phyloP scores from a whole-genome alignment of 1,139 yeast species.

The Petasospora rhodanensis region DNA sequence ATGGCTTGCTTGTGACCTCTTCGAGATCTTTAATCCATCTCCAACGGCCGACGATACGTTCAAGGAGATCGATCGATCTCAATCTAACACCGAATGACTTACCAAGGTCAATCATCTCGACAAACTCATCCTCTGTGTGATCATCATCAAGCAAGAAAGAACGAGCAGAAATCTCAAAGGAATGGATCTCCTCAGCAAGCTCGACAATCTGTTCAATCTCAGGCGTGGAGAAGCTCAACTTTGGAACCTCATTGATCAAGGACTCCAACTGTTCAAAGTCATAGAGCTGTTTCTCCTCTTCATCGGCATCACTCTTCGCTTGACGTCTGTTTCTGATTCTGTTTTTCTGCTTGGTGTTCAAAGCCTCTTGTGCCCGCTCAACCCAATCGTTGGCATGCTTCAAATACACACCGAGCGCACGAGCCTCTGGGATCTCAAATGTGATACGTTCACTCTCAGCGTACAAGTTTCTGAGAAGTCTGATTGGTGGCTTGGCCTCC shows the following conservation, averaged over 20 bases:
- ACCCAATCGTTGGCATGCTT: constrained; percentile 46
- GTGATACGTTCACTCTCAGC: constrained; percentile 51
- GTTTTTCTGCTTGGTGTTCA: constrained; percentile 47
- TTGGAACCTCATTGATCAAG: constrained; percentile 45
- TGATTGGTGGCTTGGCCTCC: constrained; percentile 44
- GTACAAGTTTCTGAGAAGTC: constrained; percentile 40
- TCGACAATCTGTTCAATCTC: constrained; percentile 60
- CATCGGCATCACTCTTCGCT: constrained; percentile 21
- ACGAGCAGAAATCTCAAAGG: constrained; percentile 49
- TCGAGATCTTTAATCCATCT: constrained; percentile 44
- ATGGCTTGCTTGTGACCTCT: neutral
- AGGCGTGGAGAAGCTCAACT: constrained; percentile 46
- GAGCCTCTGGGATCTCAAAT: constrained; percentile 25
- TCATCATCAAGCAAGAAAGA: constrained; percentile 27
- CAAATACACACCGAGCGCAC: constrained; percentile 38
- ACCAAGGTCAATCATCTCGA: constrained; percentile 41
- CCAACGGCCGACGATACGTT: constrained; percentile 43
- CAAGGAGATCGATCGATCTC: constrained; percentile 46
- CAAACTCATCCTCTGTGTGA: constrained; percentile 26
- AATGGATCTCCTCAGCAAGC: constrained; percentile 48
- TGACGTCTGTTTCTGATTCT: constrained; percentile 32
- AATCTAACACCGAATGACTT: constrained; percentile 54
- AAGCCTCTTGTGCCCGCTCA: constrained; percentile 50
- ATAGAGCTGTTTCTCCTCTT: constrained; percentile 15
- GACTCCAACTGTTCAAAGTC: constrained; percentile 29